These are phyloP conservation scores for Rhododendron griersonianum DNA, from an alignment of 148 eudicot genomes.

Conservation along the genomic window DNA sequence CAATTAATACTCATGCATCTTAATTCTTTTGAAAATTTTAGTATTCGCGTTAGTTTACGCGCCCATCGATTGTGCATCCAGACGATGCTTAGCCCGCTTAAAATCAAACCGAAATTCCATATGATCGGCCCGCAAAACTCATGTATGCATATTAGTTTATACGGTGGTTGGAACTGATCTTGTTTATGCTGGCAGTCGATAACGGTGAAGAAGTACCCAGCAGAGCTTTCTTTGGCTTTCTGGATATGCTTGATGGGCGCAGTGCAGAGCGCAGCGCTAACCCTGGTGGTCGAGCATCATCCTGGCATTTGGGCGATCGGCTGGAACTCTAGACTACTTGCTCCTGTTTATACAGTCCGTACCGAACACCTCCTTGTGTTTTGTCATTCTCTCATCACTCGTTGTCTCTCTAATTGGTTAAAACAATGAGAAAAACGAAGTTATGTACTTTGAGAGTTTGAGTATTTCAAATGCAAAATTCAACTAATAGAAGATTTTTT, in stretches of 20 bases:
- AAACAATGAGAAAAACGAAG: neutral
- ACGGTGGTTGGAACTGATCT: neutral
- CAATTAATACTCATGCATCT: too few relatives aligned
- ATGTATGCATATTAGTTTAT: neutral
- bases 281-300: constrained; percentile 38
- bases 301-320: constrained; percentile 53
- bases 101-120: too few relatives aligned
- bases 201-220: constrained; percentile 48
- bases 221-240: constrained; percentile 46
- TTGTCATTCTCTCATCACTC: neutral
- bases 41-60: too few relatives aligned
- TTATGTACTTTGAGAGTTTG: neutral
- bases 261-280: constrained; percentile 36
- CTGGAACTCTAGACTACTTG: constrained; percentile 58
- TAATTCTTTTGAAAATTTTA: too few relatives aligned
- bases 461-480: too few relatives aligned
- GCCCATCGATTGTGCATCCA: neutral
- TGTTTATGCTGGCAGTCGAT: constrained; percentile 31
- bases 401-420: neutral
- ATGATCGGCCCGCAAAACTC: too few relatives aligned
- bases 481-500: too few relatives aligned
- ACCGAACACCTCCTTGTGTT: neutral
- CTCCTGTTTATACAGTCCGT: constrained; percentile 45
- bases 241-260: constrained; percentile 57
- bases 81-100: too few relatives aligned